Conservation (phyloP, 108 stramenopile species). For the Stephanodiscus triporus region DNA sequence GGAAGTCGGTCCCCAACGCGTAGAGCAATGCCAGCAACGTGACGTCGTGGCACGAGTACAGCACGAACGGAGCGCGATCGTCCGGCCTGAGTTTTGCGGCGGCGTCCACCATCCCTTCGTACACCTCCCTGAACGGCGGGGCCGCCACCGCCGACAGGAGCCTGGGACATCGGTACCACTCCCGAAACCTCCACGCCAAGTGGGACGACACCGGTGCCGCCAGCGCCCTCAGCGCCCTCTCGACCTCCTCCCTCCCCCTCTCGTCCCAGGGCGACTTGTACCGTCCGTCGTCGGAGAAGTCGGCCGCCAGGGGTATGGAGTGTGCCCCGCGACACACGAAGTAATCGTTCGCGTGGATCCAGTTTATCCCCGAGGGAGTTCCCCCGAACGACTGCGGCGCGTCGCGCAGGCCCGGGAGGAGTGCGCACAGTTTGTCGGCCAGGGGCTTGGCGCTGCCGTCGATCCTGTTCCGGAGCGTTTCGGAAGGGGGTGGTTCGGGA, state of each 20-base stretch:
- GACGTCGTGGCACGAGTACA: slow-evolving; percentile 83
- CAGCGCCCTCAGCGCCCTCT: slow-evolving; percentile 49
- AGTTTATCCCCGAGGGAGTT: slow-evolving; percentile 64
- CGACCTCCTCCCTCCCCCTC: slow-evolving; percentile 47
- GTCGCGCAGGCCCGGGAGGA: slow-evolving; percentile 63
- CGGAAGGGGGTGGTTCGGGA: neutral
- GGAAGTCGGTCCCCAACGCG: slow-evolving; percentile 72
- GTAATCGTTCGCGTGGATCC: slow-evolving; percentile 82
- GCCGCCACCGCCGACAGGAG: slow-evolving; percentile 65
- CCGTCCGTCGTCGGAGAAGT: slow-evolving; percentile 47
- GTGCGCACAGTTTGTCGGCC: slow-evolving; percentile 60
- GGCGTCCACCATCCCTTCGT: slow-evolving; percentile 37
- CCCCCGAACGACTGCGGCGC: slow-evolving; percentile 52
- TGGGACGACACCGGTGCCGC: slow-evolving; percentile 61
- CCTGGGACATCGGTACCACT: slow-evolving; percentile 68
- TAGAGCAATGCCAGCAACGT: slow-evolving; percentile 75
- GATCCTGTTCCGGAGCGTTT: slow-evolving; percentile 12
- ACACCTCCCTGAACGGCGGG: slow-evolving; percentile 66
- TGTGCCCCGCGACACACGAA: slow-evolving; percentile 79
- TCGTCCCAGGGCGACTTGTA: slow-evolving; percentile 50
- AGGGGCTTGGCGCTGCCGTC: slow-evolving; percentile 65
- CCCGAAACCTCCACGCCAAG: slow-evolving; percentile 75
- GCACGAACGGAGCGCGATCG: slow-evolving; percentile 57
- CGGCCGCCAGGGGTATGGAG: slow-evolving; percentile 45
- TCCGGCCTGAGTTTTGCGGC: slow-evolving; percentile 12